Conservation (phyloP, 176 grass and related monocot genomes). For the Olyra latifolia region DNA sequence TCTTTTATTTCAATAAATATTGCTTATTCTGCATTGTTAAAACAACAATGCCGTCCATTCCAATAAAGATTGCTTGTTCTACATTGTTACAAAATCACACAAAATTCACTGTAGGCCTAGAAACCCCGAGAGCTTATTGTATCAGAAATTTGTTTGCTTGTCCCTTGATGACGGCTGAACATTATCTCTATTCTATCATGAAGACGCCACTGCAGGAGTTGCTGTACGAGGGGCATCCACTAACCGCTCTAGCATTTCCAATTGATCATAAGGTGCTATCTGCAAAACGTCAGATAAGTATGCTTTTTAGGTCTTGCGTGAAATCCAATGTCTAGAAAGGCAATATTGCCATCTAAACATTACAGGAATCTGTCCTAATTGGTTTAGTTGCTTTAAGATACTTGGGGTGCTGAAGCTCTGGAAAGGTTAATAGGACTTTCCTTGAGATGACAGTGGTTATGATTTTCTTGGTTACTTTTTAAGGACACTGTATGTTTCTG, state of each 20-base stretch:
- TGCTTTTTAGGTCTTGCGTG: constrained; percentile 27
- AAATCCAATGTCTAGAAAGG: not conserved
- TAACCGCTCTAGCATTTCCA: constrained; percentile 86
- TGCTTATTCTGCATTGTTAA: constrained; percentile 6
- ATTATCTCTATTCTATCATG: constrained; percentile 34
- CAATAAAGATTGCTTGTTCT: not conserved
- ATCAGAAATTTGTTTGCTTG: constrained; percentile 4
- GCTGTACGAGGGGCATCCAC: constrained; percentile 57
- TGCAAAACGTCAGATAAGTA: constrained; percentile 45
- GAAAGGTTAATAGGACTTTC: too few relatives aligned
- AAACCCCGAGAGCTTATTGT: constrained; percentile 7
- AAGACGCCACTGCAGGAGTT: constrained; percentile 35
- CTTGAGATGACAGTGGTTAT: too few relatives aligned
- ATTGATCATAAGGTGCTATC: constrained; percentile 99
- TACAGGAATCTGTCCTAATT: too few relatives aligned
- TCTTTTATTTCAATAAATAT: constrained; percentile 22
- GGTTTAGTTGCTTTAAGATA: too few relatives aligned
- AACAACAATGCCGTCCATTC: not conserved
- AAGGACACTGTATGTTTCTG: too few relatives aligned
- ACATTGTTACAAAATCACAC: constrained; percentile 24
- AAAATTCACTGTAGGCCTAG: constrained; percentile 27
- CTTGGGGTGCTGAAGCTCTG: too few relatives aligned
- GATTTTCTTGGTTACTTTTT: too few relatives aligned
- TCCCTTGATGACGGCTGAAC: constrained; percentile 16
- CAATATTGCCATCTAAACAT: not conserved